Base-by-base conservation (phyloP, 768 basidiomycete genomes). In the Rhodocollybia butyracea region DNA sequence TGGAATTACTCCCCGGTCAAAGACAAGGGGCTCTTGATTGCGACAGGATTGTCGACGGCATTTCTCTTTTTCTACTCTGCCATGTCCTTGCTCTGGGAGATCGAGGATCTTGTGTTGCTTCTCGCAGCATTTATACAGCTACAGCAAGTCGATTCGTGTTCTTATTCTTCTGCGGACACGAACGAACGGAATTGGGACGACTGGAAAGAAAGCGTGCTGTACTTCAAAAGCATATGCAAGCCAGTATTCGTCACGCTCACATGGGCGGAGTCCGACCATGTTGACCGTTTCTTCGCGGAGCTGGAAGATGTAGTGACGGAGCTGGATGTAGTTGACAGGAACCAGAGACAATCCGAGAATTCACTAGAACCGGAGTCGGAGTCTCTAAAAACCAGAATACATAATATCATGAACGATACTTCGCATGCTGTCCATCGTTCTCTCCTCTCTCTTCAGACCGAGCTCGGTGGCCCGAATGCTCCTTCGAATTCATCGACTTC, bases 51-150 rank as follows among this genome's bases (percentile, higher is more conserved):
- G 5, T 50, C 32, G 6, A 13, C 38, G 13, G 38, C 31, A 31
- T 21, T 12, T 12, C 31, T 50, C 17, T 34, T 50, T 17, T 34
- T 50, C 22, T 34, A 34, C n/a, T 36, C 32, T 17, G 34, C 34
- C 17, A 26, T 39, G 22, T 50, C 48, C 2, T 12, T 24, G 12
- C 48, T 50, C 12, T 26, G 32, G 5, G 48, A 50, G 15, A 17
- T 38, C 13, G 48, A 50, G 34, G 48, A 50, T 24, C 12, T 50
- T 34, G 32, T 50, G 48, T 34, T 50, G 22, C 31, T 34, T 17
- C 48, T 50, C 31, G 34, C 48, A 13, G 48, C 48, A 22, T 50
- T 50, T 34, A 50, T 50, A 17, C 48, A 50, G 22, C n/a, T 50
- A 24, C 48, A 50, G 12, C 48, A 50, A 38, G 22, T 50, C n/a